These are phyloP conservation scores for Thamnidium elegans DNA, from an alignment of 192 early-diverging fungal genomes.

Conservation along the genomic window DNA sequence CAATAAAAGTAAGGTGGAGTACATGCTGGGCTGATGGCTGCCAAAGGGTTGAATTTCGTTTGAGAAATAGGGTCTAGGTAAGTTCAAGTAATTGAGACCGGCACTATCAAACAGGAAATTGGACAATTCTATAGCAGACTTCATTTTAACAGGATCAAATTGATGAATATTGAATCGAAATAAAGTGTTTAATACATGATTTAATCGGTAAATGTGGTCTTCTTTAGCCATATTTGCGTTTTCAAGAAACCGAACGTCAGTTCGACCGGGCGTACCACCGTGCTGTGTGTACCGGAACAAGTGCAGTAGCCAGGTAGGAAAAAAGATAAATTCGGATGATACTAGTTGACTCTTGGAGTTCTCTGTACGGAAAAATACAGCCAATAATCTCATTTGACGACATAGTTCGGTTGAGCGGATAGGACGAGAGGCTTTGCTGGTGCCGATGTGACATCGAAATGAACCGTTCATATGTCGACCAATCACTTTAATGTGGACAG, in stretches of 20 bases:
- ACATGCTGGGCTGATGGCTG: slow-evolving; percentile 11
- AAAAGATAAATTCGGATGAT: slow-evolving; percentile 33
- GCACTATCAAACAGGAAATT: slow-evolving; percentile 23
- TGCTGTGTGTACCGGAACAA: slow-evolving; percentile 32
- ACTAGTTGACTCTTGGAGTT: slow-evolving; percentile 19
- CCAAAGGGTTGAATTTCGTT: background rate
- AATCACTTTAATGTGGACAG: slow-evolving; percentile 29
- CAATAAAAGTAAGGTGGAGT: slow-evolving; percentile 15
- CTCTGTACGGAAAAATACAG: slow-evolving; percentile 29
- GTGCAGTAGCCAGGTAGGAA: slow-evolving; percentile 36
- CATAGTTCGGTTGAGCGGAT: slow-evolving; percentile 25
- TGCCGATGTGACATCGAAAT: slow-evolving; percentile 31
- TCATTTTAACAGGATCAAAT: slow-evolving; percentile 18
- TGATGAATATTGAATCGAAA: slow-evolving; percentile 33
- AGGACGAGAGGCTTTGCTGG: slow-evolving; percentile 28
- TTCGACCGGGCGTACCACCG: slow-evolving; percentile 24
- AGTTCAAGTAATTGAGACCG: slow-evolving; percentile 12
- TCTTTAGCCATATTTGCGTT: slow-evolving; percentile 31
- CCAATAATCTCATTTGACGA: slow-evolving; percentile 30
- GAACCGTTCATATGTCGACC: slow-evolving; percentile 26
- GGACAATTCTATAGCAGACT: slow-evolving; percentile 12
- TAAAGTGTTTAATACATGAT: slow-evolving; percentile 34
- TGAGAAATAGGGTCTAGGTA: slow-evolving; percentile 17
- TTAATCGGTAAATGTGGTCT: slow-evolving; percentile 34
- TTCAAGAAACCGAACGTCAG: slow-evolving; percentile 27